Percentiles rank a stretch among this genome's conserved stretches.
These are phyloP conservation scores for Excoecaria agallocha DNA, from an alignment of 345 rosid genomes.

Conservation along the genomic window DNA sequence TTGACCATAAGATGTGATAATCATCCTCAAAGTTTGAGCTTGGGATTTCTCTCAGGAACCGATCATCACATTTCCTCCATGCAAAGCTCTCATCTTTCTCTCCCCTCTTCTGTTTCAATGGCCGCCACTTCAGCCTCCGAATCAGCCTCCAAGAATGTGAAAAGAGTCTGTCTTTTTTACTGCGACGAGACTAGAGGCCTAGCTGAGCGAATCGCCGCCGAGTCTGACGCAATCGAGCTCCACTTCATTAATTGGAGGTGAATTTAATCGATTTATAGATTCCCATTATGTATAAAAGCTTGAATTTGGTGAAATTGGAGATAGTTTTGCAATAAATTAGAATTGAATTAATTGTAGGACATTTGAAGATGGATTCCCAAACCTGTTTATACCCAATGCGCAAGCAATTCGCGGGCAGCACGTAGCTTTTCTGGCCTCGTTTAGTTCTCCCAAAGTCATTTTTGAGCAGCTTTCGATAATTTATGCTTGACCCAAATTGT, in stretches of 20 bases:
- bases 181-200: constrained; percentile 73
- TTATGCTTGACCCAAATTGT: constrained; percentile 86
- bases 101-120: constrained; percentile 45
- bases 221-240: constrained; percentile 80
- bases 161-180: constrained; percentile 71
- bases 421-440: constrained; percentile 91
- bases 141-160: constrained; percentile 47
- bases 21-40: constrained; percentile 43
- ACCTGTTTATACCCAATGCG: constrained; percentile 91
- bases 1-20: constrained; percentile 37
- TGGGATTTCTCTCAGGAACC: constrained; percentile 48
- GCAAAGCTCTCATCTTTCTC: constrained; percentile 28
- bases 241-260: constrained; percentile 88
- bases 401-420: constrained; percentile 87
- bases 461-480: constrained; percentile 92
- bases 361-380: constrained; percentile 92
- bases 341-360: constrained; percentile 39
- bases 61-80: constrained; percentile 46
- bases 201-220: constrained; percentile 68
- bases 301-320: constrained; percentile 1
- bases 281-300: not conserved
- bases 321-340: not conserved
- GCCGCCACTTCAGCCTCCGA: constrained; percentile 46
- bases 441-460: constrained; percentile 83
- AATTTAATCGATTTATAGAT: not conserved